Evolutionary conservation across 768 basidiomycete genomes (phyloP).

Genomic region (Podaxis sp.): DNA sequence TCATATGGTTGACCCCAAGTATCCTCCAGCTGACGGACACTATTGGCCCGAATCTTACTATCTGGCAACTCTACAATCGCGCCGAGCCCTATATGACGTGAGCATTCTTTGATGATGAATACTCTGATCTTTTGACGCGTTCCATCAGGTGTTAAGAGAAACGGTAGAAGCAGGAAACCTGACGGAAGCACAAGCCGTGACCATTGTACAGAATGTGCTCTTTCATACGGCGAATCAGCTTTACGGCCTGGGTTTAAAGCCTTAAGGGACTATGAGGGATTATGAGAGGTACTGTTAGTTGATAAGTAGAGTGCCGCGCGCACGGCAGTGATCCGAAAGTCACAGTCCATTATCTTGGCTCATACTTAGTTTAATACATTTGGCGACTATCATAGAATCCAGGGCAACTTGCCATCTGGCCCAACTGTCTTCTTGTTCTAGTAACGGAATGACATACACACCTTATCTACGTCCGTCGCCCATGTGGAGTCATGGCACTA

Average conservation of each 20-base stretch:
- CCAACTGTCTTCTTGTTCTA: background rate
- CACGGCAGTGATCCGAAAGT: background rate
- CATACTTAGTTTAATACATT: background rate
- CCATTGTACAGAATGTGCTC: slow-evolving; percentile 53
- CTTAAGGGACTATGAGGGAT: background rate
- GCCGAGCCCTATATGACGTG: slow-evolving; percentile 61
- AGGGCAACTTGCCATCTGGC: background rate
- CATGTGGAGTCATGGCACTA: background rate
- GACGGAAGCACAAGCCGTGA: slow-evolving; percentile 51
- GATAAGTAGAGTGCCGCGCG: background rate
- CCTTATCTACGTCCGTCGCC: background rate
- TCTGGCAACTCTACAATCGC: slow-evolving; percentile 63
- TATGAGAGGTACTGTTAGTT: background rate
- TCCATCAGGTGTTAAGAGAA: slow-evolving; percentile 54
- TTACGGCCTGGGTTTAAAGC: slow-evolving; percentile 52
- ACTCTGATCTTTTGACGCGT: background rate
- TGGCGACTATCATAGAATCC: background rate
- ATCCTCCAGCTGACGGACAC: slow-evolving; percentile 53
- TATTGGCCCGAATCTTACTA: slow-evolving; percentile 83
- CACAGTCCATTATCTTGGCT: background rate
- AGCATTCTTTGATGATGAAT: slow-evolving; percentile 9
- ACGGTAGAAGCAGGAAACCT: slow-evolving; percentile 49
- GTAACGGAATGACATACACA: background rate
- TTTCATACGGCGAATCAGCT: slow-evolving; percentile 69
- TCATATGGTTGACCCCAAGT: background rate